A percentile compares a stretch with the other conserved stretches of the same genome.
These are phyloP conservation scores for Spathaspora hagerdaliae DNA, from an alignment of 805 yeast species.

Conservation along the genomic window DNA sequence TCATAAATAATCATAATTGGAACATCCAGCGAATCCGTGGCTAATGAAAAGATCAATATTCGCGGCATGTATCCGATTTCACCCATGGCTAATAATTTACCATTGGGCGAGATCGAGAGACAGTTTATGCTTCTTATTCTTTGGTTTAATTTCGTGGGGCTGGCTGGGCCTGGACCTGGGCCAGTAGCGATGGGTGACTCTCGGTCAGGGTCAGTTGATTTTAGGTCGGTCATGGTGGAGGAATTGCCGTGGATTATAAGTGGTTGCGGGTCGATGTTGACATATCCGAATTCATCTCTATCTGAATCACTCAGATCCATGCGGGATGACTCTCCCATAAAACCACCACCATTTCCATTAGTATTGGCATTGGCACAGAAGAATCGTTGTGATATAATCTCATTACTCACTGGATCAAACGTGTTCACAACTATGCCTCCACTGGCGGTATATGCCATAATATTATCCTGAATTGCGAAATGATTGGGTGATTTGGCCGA, in stretches of 20 bases:
- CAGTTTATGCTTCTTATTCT: slow-evolving; percentile 53
- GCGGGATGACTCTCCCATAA: no score
- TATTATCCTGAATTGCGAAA: slow-evolving; percentile 34
- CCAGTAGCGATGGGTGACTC: no score
- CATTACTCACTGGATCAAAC: slow-evolving; percentile 14
- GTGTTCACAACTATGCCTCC: slow-evolving; percentile 56
- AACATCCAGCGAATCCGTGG: slow-evolving; percentile 40
- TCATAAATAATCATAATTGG: slow-evolving; percentile 56
- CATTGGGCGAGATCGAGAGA: slow-evolving; percentile 55
- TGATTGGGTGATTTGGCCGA: slow-evolving; percentile 42
- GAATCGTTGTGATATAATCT: slow-evolving; percentile 38
- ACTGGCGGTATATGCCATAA: slow-evolving; percentile 53
- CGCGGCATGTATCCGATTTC: slow-evolving; percentile 70
- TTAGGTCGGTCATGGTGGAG: slow-evolving; percentile 7
- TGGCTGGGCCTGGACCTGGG: no score
- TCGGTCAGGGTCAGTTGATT: no score
- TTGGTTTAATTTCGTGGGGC: slow-evolving; percentile 24
- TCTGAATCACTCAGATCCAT: neutral
- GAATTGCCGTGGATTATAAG: neutral
- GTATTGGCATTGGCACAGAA: slow-evolving; percentile 38
- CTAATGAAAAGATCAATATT: slow-evolving; percentile 54
- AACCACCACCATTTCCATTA: neutral
- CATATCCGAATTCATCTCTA: neutral
- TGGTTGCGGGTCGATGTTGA: neutral
- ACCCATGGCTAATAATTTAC: slow-evolving; percentile 58